A percentile compares a stretch with the other conserved stretches of the same genome.
Evolutionary conservation across 2,329 filamentous ascomycete genomes (phyloP).

Genomic region (Acrocalymma vagum): DNA sequence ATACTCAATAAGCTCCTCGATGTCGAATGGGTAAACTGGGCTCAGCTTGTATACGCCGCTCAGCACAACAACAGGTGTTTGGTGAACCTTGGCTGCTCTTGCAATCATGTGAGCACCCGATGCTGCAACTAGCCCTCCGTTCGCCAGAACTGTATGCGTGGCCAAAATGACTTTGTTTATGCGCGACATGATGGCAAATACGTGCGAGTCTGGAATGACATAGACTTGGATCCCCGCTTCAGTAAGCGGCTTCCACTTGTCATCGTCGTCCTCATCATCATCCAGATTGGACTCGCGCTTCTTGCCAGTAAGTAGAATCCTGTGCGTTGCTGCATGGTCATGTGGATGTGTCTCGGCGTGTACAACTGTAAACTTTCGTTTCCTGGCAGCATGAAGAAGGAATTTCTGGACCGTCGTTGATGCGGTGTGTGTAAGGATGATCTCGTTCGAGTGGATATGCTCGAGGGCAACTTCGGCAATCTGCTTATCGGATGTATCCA

Average conservation of each 20-base stretch:
- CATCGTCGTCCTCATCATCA: conserved; percentile 61
- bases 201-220: conserved; percentile 81
- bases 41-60: conserved; percentile 94
- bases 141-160: conserved; percentile 86
- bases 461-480: conserved; percentile 89
- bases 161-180: conserved; percentile 95
- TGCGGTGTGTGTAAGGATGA: conserved; percentile 88
- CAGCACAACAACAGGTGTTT: conserved; percentile 86
- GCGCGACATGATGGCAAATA: conserved; percentile 93
- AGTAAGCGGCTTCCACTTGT: conserved; percentile 79
- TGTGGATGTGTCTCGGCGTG: conserved; percentile 79
- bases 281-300: conserved; percentile 54
- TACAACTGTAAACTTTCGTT: conserved; percentile 91
- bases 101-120: conserved; percentile 86
- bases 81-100: conserved; percentile 81
- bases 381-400: conserved; percentile 83
- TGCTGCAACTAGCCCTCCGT: conserved; percentile 85
- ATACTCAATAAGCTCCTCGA: conserved; percentile 84
- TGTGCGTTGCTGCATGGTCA: conserved; percentile 70
- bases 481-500: conserved; percentile 91
- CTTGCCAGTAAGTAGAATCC: conserved; percentile 65
- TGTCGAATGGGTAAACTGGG: conserved; percentile 85
- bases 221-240: conserved; percentile 83
- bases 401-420: conserved; percentile 90
- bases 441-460: conserved; percentile 92